Base-by-base conservation (phyloP, 371 early-diverging fungal genomes). In the Synchytrium microbalum region DNA sequence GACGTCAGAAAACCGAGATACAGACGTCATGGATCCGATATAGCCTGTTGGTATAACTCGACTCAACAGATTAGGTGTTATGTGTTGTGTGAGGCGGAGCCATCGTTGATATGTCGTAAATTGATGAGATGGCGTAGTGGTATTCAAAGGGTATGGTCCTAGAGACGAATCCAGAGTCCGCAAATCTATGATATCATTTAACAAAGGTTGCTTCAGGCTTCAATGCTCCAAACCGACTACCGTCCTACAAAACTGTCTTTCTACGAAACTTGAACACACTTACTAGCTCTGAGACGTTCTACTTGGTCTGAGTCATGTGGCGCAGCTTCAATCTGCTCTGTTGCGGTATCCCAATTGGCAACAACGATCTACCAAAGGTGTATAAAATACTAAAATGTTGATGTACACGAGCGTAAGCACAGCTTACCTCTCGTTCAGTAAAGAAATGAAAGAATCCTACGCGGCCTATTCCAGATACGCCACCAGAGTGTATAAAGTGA, bases 401-500 rank as follows among this genome's bases (percentile, higher is more conserved):
- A 25, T 3, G 2, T 25, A 32, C 30, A 31, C 16, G 14, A 14
- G 31, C n/a, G n/a, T n/a, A n/a, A 52, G 28, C 57, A 46, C 27
- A 10, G 61, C 55, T 29, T 76, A 86, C 90, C 79, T 92, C 88
- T 54, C 77, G 70, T 0, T 79, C 66, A 33, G 74, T 74, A 66
- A 91, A 92, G 62, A 78, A 79, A 58, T 83, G 79, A 63, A 92
- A 89, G 62, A 91, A 89, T 0, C 93, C 91, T 1, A 82, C 78
- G 32, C 89, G 29, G 16, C 59, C 30, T 5, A n/a, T 25, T 38
- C 51, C 24, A 0, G 5, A 10, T 10, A 30, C 68, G 65, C 76
- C 87, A 88, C 88, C 86, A 74, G 90, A 94, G 69, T 90, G 89
- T 26, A 96, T 73, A 72, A 93, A 93, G 71, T 97, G 98, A 23